Evolutionary conservation across 2,329 filamentous ascomycete genomes (phyloP).

Genomic region (Teratosphaeriaceae sp.): DNA sequence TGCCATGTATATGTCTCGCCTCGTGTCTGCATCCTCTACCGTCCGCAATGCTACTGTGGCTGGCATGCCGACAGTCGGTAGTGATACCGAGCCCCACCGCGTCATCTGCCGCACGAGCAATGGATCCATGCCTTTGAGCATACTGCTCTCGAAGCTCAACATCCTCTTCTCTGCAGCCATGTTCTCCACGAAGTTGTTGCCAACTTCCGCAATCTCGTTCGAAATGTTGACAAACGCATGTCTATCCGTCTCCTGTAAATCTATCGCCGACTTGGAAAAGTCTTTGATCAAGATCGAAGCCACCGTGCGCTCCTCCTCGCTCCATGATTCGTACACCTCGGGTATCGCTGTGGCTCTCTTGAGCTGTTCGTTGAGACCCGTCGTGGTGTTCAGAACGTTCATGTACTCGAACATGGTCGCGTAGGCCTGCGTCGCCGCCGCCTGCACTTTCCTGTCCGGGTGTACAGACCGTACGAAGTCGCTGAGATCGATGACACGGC

Average conservation of each 20-base stretch:
- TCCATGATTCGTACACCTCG: constrained; percentile 68
- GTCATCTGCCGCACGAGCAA: constrained; percentile 59
- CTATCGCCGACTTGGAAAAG: constrained; percentile 55
- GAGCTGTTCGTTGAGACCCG: constrained; percentile 72
- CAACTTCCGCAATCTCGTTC: constrained; percentile 79
- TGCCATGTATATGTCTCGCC: constrained; percentile 71
- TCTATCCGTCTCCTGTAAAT: constrained; percentile 67
- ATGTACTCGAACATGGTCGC: constrained; percentile 93
- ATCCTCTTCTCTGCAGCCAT: constrained; percentile 66
- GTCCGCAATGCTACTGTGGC: constrained; percentile 69
- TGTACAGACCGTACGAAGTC: constrained; percentile 95
- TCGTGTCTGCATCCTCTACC: constrained; percentile 68
- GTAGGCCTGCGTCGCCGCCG: constrained; percentile 83
- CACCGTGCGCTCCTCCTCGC: constrained; percentile 78
- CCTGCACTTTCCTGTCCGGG: constrained; percentile 68
- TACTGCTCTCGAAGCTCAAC: constrained; percentile 61
- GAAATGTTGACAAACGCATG: constrained; percentile 83
- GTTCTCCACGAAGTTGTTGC: constrained; percentile 71
- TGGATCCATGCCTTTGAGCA: constrained; percentile 71
- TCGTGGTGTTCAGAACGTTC: constrained; percentile 94
- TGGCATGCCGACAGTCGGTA: constrained; percentile 69
- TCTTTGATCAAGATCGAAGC: constrained; percentile 72
- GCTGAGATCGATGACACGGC: constrained; percentile 88
- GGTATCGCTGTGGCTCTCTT: constrained; percentile 63
- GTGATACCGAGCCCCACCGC: constrained; percentile 56